These are phyloP conservation scores for Pleurotus tuoliensis DNA, from an alignment of 768 basidiomycete species.

Conservation along the genomic window DNA sequence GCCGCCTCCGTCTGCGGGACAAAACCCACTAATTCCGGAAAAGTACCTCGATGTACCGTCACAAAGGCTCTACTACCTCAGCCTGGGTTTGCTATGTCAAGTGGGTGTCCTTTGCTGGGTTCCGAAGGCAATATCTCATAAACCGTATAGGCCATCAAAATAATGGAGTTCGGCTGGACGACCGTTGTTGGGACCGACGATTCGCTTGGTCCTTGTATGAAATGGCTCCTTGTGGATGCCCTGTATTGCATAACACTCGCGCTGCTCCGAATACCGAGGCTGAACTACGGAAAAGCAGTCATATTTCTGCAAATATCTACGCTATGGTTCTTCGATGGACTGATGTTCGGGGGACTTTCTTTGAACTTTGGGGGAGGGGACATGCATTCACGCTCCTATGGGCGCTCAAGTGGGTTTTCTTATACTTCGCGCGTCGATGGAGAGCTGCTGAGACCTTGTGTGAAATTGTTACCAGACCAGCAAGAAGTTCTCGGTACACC, in stretches of 20 bases:
- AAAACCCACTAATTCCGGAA: conserved; percentile 63
- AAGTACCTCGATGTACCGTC: conserved; percentile 71
- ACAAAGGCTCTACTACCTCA: conserved; percentile 75
- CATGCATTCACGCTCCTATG: conserved; percentile 11
- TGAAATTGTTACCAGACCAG: conserved; percentile 19
- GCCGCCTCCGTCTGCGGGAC: conserved; percentile 4
- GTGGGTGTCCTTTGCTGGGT: conserved; percentile 30
- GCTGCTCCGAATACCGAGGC: conserved; percentile 68
- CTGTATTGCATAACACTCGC: conserved; percentile 54
- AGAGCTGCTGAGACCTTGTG: background rate
- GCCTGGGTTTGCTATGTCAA: conserved; percentile 74
- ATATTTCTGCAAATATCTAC: conserved; percentile 58
- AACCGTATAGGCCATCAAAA: conserved; percentile 61
- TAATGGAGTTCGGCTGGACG: conserved; percentile 63
- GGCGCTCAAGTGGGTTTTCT: conserved; percentile 27
- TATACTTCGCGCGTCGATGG: background rate
- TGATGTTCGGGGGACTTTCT: conserved; percentile 70
- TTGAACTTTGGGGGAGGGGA: conserved; percentile 38
- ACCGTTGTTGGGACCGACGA: conserved; percentile 42
- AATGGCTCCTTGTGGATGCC: conserved; percentile 74
- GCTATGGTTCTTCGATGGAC: conserved; percentile 61
- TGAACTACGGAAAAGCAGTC: conserved; percentile 62
- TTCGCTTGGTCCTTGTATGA: conserved; percentile 40
- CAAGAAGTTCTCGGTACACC: conserved; percentile 38
- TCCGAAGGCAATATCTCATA: background rate